Conservation (phyloP, 2,329 filamentous ascomycete species). For the Pseudogymnoascus sp. region DNA sequence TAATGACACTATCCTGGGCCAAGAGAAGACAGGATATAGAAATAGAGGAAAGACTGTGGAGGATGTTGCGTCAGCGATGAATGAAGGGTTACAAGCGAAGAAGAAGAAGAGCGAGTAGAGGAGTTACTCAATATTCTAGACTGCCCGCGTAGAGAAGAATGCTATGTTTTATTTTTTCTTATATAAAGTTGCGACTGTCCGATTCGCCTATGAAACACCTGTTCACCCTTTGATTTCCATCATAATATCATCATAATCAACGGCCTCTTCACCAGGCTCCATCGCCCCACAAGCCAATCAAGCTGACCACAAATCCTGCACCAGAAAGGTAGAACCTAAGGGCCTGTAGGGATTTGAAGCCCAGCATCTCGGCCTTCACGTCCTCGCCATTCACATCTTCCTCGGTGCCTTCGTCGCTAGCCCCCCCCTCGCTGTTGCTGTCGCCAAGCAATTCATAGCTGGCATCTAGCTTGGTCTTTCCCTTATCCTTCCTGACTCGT, state of each 20-base stretch:
- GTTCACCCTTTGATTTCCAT: constrained; percentile 3
- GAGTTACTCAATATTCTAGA: not conserved
- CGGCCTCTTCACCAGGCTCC: constrained; percentile 29
- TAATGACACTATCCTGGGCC: constrained; percentile 50
- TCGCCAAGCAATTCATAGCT: constrained; percentile 63
- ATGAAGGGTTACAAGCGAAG: constrained; percentile 36
- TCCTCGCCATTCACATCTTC: constrained; percentile 52
- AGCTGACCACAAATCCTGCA: constrained; percentile 50
- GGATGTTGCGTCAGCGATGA: constrained; percentile 45
- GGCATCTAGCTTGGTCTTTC: constrained; percentile 47
- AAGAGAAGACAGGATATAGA: constrained; percentile 49
- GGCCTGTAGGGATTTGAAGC: constrained; percentile 45
- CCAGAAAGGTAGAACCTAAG: constrained; percentile 46
- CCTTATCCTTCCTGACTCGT: constrained; percentile 17
- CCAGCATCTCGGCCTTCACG: constrained; percentile 48
- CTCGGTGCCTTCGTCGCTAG: constrained; percentile 41
- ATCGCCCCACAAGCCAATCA: constrained; percentile 60
- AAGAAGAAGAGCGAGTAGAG: constrained; percentile 33
- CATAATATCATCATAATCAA: not conserved
- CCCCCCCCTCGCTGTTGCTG: constrained; percentile 37
- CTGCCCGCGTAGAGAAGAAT: not conserved
- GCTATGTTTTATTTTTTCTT: constrained; percentile 1
- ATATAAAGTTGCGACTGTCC: constrained; percentile 2
- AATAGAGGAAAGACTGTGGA: constrained; percentile 47
- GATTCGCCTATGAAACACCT: constrained; percentile 7